These are phyloP conservation scores for Jackrogersella multiformis DNA, from an alignment of 495 filamentous ascomycete species.

Conservation along the genomic window DNA sequence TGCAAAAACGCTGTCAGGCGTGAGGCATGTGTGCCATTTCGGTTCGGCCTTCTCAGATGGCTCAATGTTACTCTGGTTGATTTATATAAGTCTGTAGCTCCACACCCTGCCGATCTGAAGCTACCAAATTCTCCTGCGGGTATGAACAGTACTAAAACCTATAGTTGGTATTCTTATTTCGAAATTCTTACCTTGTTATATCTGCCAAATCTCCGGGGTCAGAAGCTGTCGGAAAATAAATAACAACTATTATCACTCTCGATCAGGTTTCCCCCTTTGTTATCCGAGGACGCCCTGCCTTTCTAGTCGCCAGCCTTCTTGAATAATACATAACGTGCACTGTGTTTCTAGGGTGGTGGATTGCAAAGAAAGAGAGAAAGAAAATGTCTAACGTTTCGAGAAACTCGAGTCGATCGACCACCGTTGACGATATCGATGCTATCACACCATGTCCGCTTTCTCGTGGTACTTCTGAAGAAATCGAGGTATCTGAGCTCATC, in stretches of 20 bases:
- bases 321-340: background rate
- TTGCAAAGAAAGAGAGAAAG: background rate
- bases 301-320: background rate
- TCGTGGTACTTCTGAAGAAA: conserved; percentile 11
- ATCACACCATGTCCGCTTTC: conserved; percentile 44
- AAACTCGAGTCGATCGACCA: conserved; percentile 6
- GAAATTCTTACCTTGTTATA: background rate
- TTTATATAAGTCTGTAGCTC: conserved; percentile 21
- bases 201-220: background rate
- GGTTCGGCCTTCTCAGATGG: conserved; percentile 19
- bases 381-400: conserved; percentile 25
- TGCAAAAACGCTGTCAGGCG: conserved; percentile 17
- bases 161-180: background rate
- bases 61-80: conserved; percentile 27
- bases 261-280: background rate
- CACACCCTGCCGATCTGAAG: conserved; percentile 25
- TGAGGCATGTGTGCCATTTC: conserved; percentile 26
- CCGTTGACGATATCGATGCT: conserved; percentile 44
- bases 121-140: background rate
- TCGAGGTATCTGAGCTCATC: conserved; percentile 19
- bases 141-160: background rate
- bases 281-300: background rate
- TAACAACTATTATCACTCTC: background rate
- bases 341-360: background rate
- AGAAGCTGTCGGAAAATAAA: background rate